Conservation (phyloP, 2,329 filamentous ascomycete species). For the Corniculantispora saksenae region DNA sequence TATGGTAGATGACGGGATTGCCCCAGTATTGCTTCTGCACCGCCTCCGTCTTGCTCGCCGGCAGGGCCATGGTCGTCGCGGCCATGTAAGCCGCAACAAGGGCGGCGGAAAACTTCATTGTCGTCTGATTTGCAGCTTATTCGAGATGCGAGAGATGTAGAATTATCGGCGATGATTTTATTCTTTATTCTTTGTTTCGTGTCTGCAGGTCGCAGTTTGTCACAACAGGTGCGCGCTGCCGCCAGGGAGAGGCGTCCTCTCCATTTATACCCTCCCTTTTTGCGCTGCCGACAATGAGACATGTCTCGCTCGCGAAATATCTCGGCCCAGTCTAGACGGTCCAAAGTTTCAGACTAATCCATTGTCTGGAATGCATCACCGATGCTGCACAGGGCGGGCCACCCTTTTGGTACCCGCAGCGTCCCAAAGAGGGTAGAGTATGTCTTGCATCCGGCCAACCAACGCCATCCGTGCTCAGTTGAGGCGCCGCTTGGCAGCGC, state of each 20-base stretch:
- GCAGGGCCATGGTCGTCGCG: background rate
- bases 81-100: background rate
- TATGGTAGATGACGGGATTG: conserved; percentile 7
- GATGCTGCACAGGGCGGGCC: background rate
- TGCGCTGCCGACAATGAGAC: background rate
- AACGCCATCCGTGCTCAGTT: background rate
- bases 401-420: background rate
- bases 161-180: background rate
- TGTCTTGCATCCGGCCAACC: background rate
- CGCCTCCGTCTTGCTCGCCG: background rate
- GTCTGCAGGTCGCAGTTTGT: background rate
- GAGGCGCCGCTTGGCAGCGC: background rate
- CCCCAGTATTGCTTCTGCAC: background rate
- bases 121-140: background rate
- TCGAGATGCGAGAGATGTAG: background rate
- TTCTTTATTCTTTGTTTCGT: background rate
- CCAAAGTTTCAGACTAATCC: background rate
- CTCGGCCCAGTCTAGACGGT: background rate
- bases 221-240: background rate
- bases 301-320: background rate
- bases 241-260: background rate
- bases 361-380: background rate
- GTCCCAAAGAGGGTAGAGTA: too few species aligned
- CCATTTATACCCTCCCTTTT: background rate
- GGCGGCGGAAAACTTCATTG: conserved; percentile 9